Conservation (phyloP, 1,284 basidiomycete genomes). For the Leccinum pachyderme region DNA sequence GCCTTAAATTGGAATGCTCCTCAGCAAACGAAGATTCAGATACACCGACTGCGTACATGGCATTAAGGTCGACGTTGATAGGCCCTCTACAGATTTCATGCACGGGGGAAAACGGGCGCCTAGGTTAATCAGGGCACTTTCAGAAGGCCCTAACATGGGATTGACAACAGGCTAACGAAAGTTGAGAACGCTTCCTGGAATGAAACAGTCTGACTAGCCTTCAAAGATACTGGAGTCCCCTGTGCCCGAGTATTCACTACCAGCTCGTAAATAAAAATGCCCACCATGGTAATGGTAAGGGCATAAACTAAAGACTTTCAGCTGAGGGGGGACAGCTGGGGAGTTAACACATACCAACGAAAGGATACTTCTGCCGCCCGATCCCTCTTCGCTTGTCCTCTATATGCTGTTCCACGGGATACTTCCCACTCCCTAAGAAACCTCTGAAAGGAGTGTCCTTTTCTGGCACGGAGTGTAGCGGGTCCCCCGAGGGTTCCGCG, state of each 20-base stretch:
- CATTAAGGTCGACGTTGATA: slow-evolving; percentile 61
- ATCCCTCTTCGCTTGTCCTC: slow-evolving; percentile 83
- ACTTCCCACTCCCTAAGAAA: slow-evolving; percentile 47
- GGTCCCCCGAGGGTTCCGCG: slow-evolving; percentile 46
- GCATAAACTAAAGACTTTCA: slow-evolving; percentile 49
- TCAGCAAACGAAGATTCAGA: slow-evolving; percentile 7
- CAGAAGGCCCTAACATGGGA: slow-evolving; percentile 90
- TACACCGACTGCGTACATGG: slow-evolving; percentile 50
- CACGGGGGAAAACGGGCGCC: slow-evolving; percentile 92
- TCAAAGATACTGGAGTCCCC: slow-evolving; percentile 79
- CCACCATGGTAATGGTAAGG: slow-evolving; percentile 66
- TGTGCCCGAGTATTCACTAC: slow-evolving; percentile 71
- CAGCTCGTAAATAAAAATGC: slow-evolving; percentile 77
- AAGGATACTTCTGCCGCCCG: slow-evolving; percentile 78
- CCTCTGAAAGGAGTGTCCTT: slow-evolving; percentile 40
- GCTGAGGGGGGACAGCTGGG: neutral
- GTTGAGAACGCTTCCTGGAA: slow-evolving; percentile 3
- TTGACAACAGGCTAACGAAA: slow-evolving; percentile 70
- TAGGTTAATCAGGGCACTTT: slow-evolving; percentile 80
- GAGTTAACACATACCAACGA: slow-evolving; percentile 50
- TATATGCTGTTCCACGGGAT: slow-evolving; percentile 79
- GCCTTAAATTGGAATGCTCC: slow-evolving; percentile 41
- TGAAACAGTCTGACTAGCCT: slow-evolving; percentile 43
- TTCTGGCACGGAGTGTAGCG: slow-evolving; percentile 31
- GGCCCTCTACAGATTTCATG: slow-evolving; percentile 71